These are phyloP conservation scores for Jacaranda mimosifolia DNA, from an alignment of 257 asterid genomes.

Conservation along the genomic window DNA sequence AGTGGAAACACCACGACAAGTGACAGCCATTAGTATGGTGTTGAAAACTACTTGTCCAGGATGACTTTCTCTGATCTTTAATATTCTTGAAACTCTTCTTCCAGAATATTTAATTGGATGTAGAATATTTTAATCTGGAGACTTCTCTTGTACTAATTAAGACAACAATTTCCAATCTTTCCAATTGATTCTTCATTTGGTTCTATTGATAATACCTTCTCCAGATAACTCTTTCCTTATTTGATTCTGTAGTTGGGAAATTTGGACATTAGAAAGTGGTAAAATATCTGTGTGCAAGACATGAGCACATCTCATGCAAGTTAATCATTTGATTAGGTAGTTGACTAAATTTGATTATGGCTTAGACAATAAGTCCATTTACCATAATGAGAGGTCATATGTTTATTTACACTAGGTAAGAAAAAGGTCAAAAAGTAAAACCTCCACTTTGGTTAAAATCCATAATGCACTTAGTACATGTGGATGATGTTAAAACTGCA, in stretches of 20 bases:
- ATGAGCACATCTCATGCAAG: background rate
- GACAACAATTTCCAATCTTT: no score
- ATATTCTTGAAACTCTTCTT: background rate
- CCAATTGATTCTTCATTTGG: no score
- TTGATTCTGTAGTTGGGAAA: conserved; percentile 20
- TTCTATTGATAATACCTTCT: conserved; percentile 18
- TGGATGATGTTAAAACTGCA: background rate
- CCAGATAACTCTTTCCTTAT: conserved; percentile 12
- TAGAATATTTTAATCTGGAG: background rate
- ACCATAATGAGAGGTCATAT: background rate
- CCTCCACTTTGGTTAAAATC: background rate
- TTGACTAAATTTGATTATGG: conserved; percentile 18
- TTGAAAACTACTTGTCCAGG: conserved; percentile 25
- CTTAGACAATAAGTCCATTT: background rate
- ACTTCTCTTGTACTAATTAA: background rate
- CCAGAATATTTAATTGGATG: background rate
- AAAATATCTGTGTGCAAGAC: background rate
- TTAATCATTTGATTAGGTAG: background rate
- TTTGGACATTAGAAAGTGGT: background rate
- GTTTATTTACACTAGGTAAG: background rate
- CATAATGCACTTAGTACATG: background rate
- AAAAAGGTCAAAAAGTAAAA: conserved; percentile 4
- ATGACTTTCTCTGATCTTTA: background rate
- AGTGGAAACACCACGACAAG: conserved; percentile 10
- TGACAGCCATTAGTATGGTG: conserved; percentile 22